Percentiles rank a stretch among this genome's conserved stretches.
Evolutionary conservation across 148 eudicot genomes (phyloP).

Genomic region (Rhododendron kiyosumense): DNA sequence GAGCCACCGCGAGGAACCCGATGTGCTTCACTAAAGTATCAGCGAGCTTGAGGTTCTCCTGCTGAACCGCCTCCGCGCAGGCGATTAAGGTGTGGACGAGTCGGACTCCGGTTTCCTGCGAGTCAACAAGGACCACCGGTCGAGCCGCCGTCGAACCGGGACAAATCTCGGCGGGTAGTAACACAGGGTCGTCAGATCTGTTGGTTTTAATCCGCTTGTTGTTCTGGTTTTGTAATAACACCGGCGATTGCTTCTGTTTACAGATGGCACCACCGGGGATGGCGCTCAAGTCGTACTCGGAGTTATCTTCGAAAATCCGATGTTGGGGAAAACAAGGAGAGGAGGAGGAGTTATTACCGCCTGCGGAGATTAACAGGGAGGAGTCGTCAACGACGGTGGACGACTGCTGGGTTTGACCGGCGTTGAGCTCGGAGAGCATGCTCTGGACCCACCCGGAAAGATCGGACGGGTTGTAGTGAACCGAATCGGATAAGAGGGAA

Average conservation of each 20-base stretch:
- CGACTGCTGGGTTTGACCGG: neutral
- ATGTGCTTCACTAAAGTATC: slow-evolving; percentile 73
- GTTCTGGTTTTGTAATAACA: neutral
- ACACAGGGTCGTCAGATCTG: slow-evolving; percentile 14
- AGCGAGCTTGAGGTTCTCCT: slow-evolving; percentile 41
- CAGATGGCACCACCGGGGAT: slow-evolving; percentile 81
- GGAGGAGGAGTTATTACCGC: slow-evolving; percentile 9
- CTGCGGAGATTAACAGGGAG: neutral
- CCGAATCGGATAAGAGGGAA: slow-evolving; percentile 42
- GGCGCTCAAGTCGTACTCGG: slow-evolving; percentile 68
- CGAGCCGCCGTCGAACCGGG: slow-evolving; percentile 4
- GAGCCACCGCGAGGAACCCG: slow-evolving; percentile 60
- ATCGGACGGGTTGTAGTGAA: slow-evolving; percentile 87
- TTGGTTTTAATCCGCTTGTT: slow-evolving; percentile 16
- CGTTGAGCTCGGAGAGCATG: slow-evolving; percentile 62
- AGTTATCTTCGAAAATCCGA: slow-evolving; percentile 28
- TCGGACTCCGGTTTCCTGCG: slow-evolving; percentile 74
- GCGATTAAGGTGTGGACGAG: slow-evolving; percentile 85
- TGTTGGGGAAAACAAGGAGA: neutral
- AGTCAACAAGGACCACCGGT: slow-evolving; percentile 58
- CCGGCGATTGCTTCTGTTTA: slow-evolving; percentile 5
- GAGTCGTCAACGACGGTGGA: neutral
- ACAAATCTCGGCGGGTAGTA: slow-evolving; percentile 1
- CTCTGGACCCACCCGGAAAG: slow-evolving; percentile 67
- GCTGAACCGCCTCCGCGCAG: slow-evolving; percentile 79